Conservation (phyloP, 768 basidiomycete species). For the Hericium rajendrae region DNA sequence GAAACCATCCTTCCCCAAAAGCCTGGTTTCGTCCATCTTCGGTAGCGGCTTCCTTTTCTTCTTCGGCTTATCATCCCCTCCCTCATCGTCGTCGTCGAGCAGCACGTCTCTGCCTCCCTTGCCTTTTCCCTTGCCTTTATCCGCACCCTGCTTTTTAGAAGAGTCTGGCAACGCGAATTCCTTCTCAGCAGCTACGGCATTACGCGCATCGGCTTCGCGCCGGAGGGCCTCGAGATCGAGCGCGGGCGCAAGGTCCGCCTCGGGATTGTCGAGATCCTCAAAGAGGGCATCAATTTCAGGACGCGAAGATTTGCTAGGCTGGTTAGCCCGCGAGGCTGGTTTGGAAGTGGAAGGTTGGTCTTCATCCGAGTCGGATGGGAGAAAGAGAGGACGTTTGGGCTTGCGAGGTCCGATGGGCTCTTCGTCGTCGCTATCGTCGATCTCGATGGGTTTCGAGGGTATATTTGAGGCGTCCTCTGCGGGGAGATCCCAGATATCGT, state of each 20-base stretch:
- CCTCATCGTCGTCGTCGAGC: conserved; percentile 19
- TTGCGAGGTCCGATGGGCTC: conserved; percentile 11
- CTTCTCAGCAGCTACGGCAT: conserved; percentile 31
- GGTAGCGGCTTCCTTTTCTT: conserved; percentile 42
- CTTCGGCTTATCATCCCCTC: conserved; percentile 22
- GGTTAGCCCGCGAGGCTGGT: not conserved
- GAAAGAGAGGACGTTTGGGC: conserved; percentile 40
- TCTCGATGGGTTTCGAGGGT: conserved; percentile 1
- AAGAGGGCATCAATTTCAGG: conserved; percentile 34
- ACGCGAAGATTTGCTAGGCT: conserved; percentile 4
- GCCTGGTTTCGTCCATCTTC: conserved; percentile 65
- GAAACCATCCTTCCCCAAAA: conserved; percentile 71
- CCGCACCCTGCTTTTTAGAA: conserved; percentile 34
- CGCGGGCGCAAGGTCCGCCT: conserved; percentile 30
- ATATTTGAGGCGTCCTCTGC: conserved; percentile 29
- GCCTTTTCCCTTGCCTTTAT: conserved; percentile 22
- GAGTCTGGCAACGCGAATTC: conserved; percentile 20
- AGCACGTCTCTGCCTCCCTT: conserved; percentile 29
- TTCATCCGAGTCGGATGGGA: conserved; percentile 46
- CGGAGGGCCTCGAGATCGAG: conserved; percentile 45
- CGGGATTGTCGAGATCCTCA: conserved; percentile 35
- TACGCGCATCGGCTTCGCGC: conserved; percentile 44
- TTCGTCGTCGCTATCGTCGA: conserved; percentile 13
- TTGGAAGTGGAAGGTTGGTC: conserved; percentile 18
- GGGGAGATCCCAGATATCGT: conserved; percentile 47